Conservation (phyloP, 2,329 filamentous ascomycete genomes). For the Pseudocercospora fuligena region DNA sequence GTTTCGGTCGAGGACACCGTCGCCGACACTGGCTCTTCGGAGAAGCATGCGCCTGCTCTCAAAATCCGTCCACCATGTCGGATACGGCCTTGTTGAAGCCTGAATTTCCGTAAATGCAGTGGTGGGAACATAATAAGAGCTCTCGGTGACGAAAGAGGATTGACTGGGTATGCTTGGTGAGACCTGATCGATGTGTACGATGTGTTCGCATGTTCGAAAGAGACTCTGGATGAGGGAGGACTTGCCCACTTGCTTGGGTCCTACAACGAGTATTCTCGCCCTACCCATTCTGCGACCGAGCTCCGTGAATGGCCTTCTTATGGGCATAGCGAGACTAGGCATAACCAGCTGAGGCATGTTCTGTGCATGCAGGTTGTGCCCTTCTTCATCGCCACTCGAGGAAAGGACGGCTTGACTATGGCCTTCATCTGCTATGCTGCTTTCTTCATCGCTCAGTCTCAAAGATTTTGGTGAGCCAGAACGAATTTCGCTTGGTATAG, state of each 20-base stretch:
- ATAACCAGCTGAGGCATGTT: conserved; percentile 77
- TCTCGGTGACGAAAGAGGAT: conserved; percentile 28
- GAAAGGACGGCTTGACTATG: conserved; percentile 59
- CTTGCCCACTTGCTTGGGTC: conserved; percentile 80
- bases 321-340: conserved; percentile 92
- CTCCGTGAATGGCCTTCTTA: conserved; percentile 86
- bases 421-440: conserved; percentile 57
- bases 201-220: conserved; percentile 83
- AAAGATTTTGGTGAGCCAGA: conserved; percentile 64
- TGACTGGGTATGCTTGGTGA: conserved; percentile 43
- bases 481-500: conserved; percentile 63
- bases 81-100: conserved; percentile 66
- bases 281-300: conserved; percentile 81
- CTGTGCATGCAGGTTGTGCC: conserved; percentile 24
- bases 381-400: conserved; percentile 62
- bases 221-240: conserved; percentile 88
- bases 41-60: conserved; percentile 68
- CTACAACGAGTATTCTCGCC: conserved; percentile 86
- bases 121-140: conserved; percentile 22
- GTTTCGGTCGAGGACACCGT: conserved; percentile 84
- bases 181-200: conserved; percentile 83
- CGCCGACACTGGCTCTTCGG: conserved; percentile 71
- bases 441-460: conserved; percentile 62
- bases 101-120: conserved; percentile 46
- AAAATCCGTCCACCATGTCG: conserved; percentile 84